phyloP scores from a whole-genome alignment of 441 rosid genomes.

The Oxalis stricta region DNA sequence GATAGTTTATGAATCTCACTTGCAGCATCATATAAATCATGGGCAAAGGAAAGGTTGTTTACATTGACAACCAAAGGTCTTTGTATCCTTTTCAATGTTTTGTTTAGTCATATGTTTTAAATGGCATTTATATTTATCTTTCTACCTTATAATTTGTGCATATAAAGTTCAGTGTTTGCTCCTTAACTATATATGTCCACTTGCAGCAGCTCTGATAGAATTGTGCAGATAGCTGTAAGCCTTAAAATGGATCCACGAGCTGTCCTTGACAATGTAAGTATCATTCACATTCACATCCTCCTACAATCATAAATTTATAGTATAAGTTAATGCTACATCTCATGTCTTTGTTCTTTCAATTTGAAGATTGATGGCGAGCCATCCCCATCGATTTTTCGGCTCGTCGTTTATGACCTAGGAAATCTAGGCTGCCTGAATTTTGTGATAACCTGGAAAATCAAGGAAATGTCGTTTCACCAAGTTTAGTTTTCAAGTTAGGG shows the following conservation, averaged over 20 bases:
- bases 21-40: conserved; percentile 71
- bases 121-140: background rate
- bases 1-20: conserved; percentile 2
- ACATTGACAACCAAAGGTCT: conserved; percentile 80
- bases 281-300: conserved; percentile 5
- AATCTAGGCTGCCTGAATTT: too few species aligned
- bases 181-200: conserved; percentile 19
- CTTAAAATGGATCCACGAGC: conserved; percentile 97
- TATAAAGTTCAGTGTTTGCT: conserved; percentile 10
- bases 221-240: conserved; percentile 82
- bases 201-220: conserved; percentile 70
- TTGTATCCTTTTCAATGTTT: conserved; percentile 42
- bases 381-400: too few species aligned
- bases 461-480: too few species aligned
- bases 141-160: background rate
- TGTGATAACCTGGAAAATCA: too few species aligned
- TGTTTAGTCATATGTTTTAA: conserved; percentile 4
- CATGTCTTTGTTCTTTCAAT: conserved; percentile 11
- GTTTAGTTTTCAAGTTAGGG: too few species aligned
- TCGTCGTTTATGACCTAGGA: too few species aligned
- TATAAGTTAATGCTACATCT: too few species aligned
- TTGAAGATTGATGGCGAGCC: too few species aligned
- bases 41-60: conserved; percentile 97
- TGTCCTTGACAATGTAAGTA: conserved; percentile 77
- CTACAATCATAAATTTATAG: too few species aligned